A percentile compares a stretch with the other conserved stretches of the same genome.
These are phyloP conservation scores for Saprolegnia parasitica DNA, from an alignment of 352 stramenopile genomes.

Conservation along the genomic window DNA sequence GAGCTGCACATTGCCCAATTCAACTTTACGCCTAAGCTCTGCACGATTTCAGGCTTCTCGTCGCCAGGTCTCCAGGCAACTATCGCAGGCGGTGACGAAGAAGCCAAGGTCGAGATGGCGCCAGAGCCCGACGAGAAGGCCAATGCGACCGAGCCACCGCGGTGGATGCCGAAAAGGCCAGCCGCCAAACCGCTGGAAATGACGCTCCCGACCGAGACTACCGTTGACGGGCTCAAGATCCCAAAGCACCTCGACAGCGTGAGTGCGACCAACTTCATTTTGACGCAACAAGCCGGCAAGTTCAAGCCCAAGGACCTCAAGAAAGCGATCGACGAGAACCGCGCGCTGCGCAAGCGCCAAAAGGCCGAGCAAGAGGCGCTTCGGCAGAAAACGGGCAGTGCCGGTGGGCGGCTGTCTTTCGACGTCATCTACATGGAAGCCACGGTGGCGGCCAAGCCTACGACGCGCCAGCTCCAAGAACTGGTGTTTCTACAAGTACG, in stretches of 20 bases:
- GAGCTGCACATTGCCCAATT: conserved; percentile 74
- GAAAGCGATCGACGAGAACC: conserved; percentile 76
- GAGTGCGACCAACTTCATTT: conserved; percentile 69
- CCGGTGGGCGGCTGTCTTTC: conserved; percentile 40
- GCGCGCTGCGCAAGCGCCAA: conserved; percentile 55
- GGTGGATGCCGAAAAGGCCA: conserved; percentile 2
- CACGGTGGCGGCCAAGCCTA: conserved; percentile 37
- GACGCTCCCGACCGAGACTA: conserved; percentile 32
- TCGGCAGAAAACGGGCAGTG: conserved; percentile 14
- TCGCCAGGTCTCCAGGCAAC: conserved; percentile 32
- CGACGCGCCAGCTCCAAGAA: conserved; percentile 60
- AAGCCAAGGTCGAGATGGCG: conserved; percentile 13
- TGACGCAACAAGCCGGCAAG: conserved; percentile 86
- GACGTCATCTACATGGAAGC: conserved; percentile 53
- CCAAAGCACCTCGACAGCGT: conserved; percentile 52
- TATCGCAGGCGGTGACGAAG: neutral
- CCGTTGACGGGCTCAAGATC: conserved; percentile 64
- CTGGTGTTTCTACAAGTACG: conserved; percentile 71
- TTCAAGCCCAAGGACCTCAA: conserved; percentile 88
- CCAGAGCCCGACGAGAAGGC: neutral
- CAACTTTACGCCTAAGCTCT: conserved; percentile 61
- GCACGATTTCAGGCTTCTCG: conserved; percentile 57
- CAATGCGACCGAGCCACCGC: neutral
- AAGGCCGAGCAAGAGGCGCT: conserved; percentile 59
- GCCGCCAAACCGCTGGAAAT: conserved; percentile 1